phyloP scores from a whole-genome alignment of 192 early-diverging fungal genomes.

The Cladochytrium replicatum region DNA sequence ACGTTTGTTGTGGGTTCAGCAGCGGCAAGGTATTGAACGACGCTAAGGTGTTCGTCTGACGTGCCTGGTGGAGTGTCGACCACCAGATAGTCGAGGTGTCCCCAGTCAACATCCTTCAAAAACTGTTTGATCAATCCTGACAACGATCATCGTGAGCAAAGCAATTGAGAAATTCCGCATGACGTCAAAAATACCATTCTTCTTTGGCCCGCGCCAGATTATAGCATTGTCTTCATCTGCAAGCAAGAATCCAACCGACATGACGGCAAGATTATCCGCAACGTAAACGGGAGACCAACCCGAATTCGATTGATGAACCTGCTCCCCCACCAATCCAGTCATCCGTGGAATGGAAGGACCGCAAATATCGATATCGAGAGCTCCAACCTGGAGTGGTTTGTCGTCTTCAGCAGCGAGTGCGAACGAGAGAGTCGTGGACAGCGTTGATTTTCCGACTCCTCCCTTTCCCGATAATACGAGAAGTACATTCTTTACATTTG shows the following conservation, averaged over 20 bases:
- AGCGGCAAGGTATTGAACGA: conserved; percentile 82
- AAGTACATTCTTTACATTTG: conserved; percentile 70
- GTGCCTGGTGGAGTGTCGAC: conserved; percentile 98
- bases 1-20: conserved; percentile 56
- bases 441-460: conserved; percentile 94
- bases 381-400: conserved; percentile 50
- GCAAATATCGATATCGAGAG: conserved; percentile 95
- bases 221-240: conserved; percentile 82
- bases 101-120: conserved; percentile 92
- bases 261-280: conserved; percentile 53
- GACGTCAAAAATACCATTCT: conserved; percentile 57
- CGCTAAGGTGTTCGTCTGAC: conserved; percentile 92
- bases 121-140: conserved; percentile 98
- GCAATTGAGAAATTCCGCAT: conserved; percentile 3
- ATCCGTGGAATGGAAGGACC: conserved; percentile 95
- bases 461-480: conserved; percentile 95
- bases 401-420: conserved; percentile 17
- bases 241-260: conserved; percentile 96
- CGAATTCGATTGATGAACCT: conserved; percentile 79
- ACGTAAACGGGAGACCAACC: conserved; percentile 62
- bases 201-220: conserved; percentile 98
- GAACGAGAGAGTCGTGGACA: conserved; percentile 67
- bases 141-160: neutral
- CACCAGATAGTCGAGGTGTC: conserved; percentile 80
- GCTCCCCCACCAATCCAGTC: conserved; percentile 80